Evolutionary conservation across 352 stramenopile genomes (phyloP), one percentile per base, ranked within the genome.

Genomic region (Saprolegnia diclina): DNA sequence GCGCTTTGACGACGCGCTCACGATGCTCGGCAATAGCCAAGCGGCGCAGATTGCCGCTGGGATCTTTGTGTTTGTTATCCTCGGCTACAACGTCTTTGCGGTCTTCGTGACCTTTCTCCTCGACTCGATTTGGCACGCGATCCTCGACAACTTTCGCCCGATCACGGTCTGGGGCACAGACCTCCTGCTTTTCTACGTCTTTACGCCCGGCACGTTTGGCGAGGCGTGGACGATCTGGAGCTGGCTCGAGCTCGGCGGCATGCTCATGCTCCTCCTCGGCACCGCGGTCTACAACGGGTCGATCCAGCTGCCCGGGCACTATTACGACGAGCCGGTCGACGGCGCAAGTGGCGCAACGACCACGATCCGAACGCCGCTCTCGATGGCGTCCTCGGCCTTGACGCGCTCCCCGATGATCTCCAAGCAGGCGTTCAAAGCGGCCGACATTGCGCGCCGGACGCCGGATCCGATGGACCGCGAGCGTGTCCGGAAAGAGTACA

Each of bases 71-170:
- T 66, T 98, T 21, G 82, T 95, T 22, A 98, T 98, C 72, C 91
- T 98, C 16, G 82, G 88, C 52, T 99, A 98, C 85, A 99, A 99
- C 76, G 90, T 98, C 21, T 97, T 98, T 72, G 94, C 94, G 14
- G 94, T 99, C 18, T 93, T 97, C 56, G 94, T 99, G 10, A 98
- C 95, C 45, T 98, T 97, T 66, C 78, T 98, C 66, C 77, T 99
- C 38, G 98, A 97, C 79, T 97, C 90, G 46, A 96, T 99, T 55
- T 99, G 95, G 95, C 95, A 99, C 81, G 96, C 95, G 35, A 99
- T 99, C 75, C 77, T 99, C 14, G 95, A 99, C 83, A 99, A 99
- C 74, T 98, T 98, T 79, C 85, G 94, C 40, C 94, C 95, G 11
- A 97, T 99, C 71, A 98, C 92, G 11, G 94, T 99, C 14, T 99